phyloP scores from a whole-genome alignment of 768 basidiomycete genomes.

The Phaffia tasmanica region DNA sequence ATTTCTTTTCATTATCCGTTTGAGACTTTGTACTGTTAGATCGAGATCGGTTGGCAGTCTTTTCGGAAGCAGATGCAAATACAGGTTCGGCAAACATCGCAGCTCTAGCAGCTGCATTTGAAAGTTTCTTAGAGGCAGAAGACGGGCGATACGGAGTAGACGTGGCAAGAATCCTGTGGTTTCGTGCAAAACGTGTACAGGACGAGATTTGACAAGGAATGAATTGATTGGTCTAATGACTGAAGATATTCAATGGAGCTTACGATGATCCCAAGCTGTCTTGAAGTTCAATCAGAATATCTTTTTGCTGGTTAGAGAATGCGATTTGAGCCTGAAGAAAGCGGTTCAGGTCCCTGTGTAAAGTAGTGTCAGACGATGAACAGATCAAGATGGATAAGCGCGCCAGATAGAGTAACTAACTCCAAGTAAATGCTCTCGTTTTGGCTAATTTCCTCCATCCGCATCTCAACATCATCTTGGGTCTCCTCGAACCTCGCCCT shows the following conservation, averaged over 20 bases:
- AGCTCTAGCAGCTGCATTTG: neutral
- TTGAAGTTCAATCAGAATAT: constrained; percentile 60
- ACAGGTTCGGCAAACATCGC: constrained; percentile 6
- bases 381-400: neutral
- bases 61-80: neutral
- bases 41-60: constrained; percentile 32
- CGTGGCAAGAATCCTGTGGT: neutral
- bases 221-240: no score
- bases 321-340: constrained; percentile 65
- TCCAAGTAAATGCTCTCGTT: constrained; percentile 59
- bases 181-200: neutral
- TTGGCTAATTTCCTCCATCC: constrained; percentile 69
- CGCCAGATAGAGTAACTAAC: neutral
- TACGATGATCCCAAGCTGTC: constrained; percentile 47
- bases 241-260: neutral
- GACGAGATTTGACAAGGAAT: neutral
- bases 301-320: constrained; percentile 60
- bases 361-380: neutral
- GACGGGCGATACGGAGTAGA: no score
- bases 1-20: constrained; percentile 29
- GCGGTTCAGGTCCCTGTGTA: constrained; percentile 48
- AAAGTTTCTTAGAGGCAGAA: no score
- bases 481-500: constrained; percentile 59
- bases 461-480: constrained; percentile 65
- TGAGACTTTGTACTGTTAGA: constrained; percentile 33